Percentiles rank a stretch among this genome's conserved stretches.
Conservation (phyloP, 805 yeast species). For the Saturnispora zaruensis region DNA sequence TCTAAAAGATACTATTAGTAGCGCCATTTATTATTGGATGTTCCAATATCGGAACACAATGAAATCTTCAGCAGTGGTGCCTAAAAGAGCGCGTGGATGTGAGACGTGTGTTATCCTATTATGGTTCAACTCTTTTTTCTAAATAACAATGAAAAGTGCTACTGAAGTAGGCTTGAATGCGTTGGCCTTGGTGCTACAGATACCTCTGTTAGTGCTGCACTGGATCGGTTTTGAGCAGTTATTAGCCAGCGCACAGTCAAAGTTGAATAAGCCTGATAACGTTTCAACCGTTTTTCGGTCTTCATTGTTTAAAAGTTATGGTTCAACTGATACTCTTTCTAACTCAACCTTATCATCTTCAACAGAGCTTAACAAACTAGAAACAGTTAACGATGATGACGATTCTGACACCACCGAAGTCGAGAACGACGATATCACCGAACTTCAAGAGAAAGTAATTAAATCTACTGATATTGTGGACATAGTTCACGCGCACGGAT, state of each 20-base stretch:
- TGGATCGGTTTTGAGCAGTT: conserved; percentile 17
- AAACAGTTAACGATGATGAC: not conserved
- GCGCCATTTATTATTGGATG: not conserved
- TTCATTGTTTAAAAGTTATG: not conserved
- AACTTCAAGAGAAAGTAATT: conserved; percentile 16
- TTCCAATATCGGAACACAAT: not conserved
- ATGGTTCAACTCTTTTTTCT: not conserved
- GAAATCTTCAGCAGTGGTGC: not conserved
- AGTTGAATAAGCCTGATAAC: conserved; percentile 19
- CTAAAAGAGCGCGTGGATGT: not conserved
- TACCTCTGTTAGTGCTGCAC: conserved; percentile 20
- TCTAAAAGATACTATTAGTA: too few relatives aligned
- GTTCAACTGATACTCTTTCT: not conserved
- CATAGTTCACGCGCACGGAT: conserved; percentile 40
- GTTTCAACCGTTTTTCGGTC: conserved; percentile 11
- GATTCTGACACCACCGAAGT: not conserved
- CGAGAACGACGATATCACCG: not conserved
- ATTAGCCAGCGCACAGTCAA: conserved; percentile 11
- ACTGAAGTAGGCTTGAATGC: conserved; percentile 19
- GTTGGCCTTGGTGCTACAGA: conserved; percentile 14
- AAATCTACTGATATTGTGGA: conserved; percentile 27
- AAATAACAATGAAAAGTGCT: not conserved
- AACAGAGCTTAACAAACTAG: not conserved
- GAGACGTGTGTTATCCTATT: not conserved
- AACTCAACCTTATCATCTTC: not conserved